A percentile compares a stretch with the other conserved stretches of the same genome.
Evolutionary conservation across 2,329 filamentous ascomycete genomes (phyloP).

Genomic region (Pestalotiopsis sp.): DNA sequence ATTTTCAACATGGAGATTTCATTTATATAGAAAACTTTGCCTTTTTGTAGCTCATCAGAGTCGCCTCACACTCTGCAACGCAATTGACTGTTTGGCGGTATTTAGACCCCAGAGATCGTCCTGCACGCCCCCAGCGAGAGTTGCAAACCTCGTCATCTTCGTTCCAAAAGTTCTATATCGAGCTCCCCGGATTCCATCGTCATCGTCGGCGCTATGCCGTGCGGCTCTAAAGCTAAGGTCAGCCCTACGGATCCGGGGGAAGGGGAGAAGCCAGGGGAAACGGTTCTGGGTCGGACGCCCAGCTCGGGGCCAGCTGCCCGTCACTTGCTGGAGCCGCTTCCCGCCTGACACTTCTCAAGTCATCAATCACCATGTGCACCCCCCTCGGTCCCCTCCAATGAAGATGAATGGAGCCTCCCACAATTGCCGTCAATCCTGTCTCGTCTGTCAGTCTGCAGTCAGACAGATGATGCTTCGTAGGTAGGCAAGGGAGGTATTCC

Average conservation of each 20-base stretch:
- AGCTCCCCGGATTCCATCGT: constrained; percentile 30
- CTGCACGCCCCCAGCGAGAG: constrained; percentile 15
- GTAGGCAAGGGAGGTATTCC: not conserved
- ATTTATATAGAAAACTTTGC: constrained; percentile 7
- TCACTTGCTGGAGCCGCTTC: not conserved
- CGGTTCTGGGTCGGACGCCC: not conserved
- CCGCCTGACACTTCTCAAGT: not conserved
- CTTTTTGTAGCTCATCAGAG: constrained; percentile 12
- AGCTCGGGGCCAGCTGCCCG: not conserved
- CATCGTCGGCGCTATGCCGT: constrained; percentile 35
- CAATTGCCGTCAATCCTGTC: not conserved
- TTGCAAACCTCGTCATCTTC: constrained; percentile 24
- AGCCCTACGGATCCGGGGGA: constrained; percentile 30
- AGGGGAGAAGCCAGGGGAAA: not conserved
- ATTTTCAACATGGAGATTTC: constrained; percentile 9
- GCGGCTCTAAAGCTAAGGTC: constrained; percentile 35
- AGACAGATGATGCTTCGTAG: not conserved
- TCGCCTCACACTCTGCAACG: constrained; percentile 21
- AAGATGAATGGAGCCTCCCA: not conserved
- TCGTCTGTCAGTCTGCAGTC: not conserved
- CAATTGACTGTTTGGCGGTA: constrained; percentile 24
- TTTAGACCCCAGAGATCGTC: constrained; percentile 4
- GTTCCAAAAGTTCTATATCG: constrained; percentile 23
- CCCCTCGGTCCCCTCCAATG: not conserved
- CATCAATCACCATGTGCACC: not conserved